Base-by-base conservation (phyloP, 2,329 filamentous ascomycete genomes). In the Davidsoniella neocaledoniae region DNA sequence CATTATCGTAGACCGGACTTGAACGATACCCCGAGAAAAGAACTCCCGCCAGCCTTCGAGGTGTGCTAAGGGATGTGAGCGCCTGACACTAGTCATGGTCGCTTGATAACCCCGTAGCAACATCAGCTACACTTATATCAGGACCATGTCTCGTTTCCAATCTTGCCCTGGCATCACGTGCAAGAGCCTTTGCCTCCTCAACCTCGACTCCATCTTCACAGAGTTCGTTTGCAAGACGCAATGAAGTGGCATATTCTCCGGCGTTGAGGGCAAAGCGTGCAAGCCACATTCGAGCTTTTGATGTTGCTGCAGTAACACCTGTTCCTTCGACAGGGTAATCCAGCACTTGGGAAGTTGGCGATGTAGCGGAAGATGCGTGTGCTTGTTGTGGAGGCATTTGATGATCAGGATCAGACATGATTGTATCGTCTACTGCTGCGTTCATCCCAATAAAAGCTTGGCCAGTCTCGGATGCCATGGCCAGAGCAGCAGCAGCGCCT, bases 181-280 rank as follows among this genome's bases (percentile, higher is more conserved):
- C 83, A 57, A 96, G 68, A 3, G 87, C 86, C 66, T 96, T 96
- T 25, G 91, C 91, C 64, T 98, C 91, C 62, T 98, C 91, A 2
- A 96, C 86, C 64, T 96, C 91, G 23, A 93, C 81, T 0, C 91
- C 91, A 64, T 98, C 91, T 64, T 95, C 86, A 62, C 88, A 95
- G 43, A 98, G 69, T 65, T 98, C 91, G 54, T 81, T 86, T 0
- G 87, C 88, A 40, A 96, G 68, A 54, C 86, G 77, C 65, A 83
- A 83, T 3, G 86, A 86, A 17, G 83, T 75, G 29, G 73, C 70
- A 58, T 85, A 85, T 62, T 94, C 86, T 38, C 79, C 79, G 9
- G 74, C 76, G 37, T 76, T 73, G 67, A 94, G 83, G 10, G 86
- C 83, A 66, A 81, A 83, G 50, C 79, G 77, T 14, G 91, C 91